phyloP scores from a whole-genome alignment of 352 stramenopile species.

The Phytophthora pisi region DNA sequence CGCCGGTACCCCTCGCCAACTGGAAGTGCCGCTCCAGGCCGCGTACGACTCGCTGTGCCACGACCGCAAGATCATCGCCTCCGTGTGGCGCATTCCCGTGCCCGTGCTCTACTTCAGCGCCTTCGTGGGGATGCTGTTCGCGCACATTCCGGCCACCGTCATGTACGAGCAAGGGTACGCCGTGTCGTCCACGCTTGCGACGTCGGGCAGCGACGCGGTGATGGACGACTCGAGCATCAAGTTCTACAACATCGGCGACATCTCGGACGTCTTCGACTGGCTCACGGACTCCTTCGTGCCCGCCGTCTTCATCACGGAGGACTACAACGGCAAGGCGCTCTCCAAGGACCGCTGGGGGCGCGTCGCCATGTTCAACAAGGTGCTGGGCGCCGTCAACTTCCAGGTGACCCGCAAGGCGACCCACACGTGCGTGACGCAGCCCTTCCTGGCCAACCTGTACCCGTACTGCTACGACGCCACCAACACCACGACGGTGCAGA shows the following conservation, averaged over 20 bases:
- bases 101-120: conserved; percentile 45
- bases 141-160: conserved; percentile 41
- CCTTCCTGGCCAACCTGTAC: conserved; percentile 48
- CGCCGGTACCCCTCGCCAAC: not conserved
- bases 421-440: conserved; percentile 33
- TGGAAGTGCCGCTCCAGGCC: not conserved
- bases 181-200: conserved; percentile 40
- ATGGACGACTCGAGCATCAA: conserved; percentile 52
- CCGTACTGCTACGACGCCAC: conserved; percentile 47
- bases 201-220: conserved; percentile 50
- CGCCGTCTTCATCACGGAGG: conserved; percentile 49
- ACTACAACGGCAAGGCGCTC: conserved; percentile 54
- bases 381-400: conserved; percentile 37
- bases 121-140: conserved; percentile 56
- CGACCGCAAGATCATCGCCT: conserved; percentile 42
- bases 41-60: conserved; percentile 21
- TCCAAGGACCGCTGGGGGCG: conserved; percentile 31
- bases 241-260: conserved; percentile 47
- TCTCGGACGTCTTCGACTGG: conserved; percentile 54
- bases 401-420: conserved; percentile 27
- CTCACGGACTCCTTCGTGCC: conserved; percentile 48
- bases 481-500: conserved; percentile 25
- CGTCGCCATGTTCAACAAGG: conserved; percentile 27
- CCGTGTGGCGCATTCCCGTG: conserved; percentile 40
- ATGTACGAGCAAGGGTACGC: conserved; percentile 46